phyloP scores from a whole-genome alignment of 2,329 filamentous ascomycete genomes.

The Scopulariopsis brevicaulis region DNA sequence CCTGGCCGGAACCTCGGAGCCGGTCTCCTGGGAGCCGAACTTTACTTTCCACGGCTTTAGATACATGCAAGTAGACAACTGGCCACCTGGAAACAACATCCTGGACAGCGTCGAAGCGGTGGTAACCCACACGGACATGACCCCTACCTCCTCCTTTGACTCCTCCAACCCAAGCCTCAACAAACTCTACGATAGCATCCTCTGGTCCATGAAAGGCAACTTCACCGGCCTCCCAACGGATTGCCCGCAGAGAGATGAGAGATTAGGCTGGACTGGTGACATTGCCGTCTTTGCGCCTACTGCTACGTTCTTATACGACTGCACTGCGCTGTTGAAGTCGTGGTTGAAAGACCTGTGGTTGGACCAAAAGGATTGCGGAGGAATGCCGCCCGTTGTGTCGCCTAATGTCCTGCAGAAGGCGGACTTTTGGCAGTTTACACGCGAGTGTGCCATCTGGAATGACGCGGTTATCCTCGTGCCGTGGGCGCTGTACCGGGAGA shows the following conservation, averaged over 20 bases:
- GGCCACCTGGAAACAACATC: slow-evolving; percentile 16
- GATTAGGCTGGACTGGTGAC: slow-evolving; percentile 42
- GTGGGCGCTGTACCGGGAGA: slow-evolving; percentile 26
- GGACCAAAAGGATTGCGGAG: slow-evolving; percentile 16
- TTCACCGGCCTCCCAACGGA: slow-evolving; percentile 47
- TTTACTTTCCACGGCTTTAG: slow-evolving; percentile 44
- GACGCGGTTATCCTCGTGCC: slow-evolving; percentile 28
- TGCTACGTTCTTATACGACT: slow-evolving; percentile 41
- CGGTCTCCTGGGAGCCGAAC: slow-evolving; percentile 25
- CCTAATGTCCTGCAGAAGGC: slow-evolving; percentile 7
- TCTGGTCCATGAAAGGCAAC: slow-evolving; percentile 47
- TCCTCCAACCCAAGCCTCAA: slow-evolving; percentile 41
- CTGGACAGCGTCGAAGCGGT: slow-evolving; percentile 15
- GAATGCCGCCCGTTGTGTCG: slow-evolving; percentile 18
- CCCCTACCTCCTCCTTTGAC: slow-evolving; percentile 33
- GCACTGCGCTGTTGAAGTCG: slow-evolving; percentile 32
- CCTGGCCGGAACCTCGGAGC: slow-evolving; percentile 9
- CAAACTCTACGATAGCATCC: slow-evolving; percentile 39
- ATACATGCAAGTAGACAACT: slow-evolving; percentile 34
- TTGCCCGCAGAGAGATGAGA: slow-evolving; percentile 43
- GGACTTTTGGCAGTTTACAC: background rate
- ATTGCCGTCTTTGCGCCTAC: slow-evolving; percentile 36
- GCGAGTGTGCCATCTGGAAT: slow-evolving; percentile 25
- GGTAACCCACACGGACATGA: slow-evolving; percentile 39
- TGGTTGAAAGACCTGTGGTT: slow-evolving; percentile 37